Evolutionary conservation across 768 basidiomycete genomes (phyloP).

Genomic region (Xerocomellus intermedius): DNA sequence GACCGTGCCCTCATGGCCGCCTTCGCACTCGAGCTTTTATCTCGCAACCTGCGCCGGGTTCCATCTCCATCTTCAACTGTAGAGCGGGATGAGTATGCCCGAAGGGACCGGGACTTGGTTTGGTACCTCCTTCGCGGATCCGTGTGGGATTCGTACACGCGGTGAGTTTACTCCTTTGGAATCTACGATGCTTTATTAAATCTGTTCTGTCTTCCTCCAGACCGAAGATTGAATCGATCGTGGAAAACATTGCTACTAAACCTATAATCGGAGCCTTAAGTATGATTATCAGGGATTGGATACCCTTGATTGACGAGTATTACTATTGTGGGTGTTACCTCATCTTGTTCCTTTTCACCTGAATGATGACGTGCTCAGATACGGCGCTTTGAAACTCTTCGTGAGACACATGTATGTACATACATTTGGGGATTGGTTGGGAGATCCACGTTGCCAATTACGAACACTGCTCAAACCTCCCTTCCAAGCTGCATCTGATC

Average conservation of each 20-base stretch:
- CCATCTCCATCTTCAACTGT: slow-evolving; percentile 60
- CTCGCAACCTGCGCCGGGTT: slow-evolving; percentile 69
- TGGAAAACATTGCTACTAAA: slow-evolving; percentile 48
- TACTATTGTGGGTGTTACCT: slow-evolving; percentile 72
- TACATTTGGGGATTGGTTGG: neutral
- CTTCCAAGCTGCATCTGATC: neutral
- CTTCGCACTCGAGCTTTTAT: slow-evolving; percentile 67
- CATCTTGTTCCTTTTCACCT: neutral
- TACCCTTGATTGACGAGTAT: slow-evolving; percentile 86
- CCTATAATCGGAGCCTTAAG: slow-evolving; percentile 70
- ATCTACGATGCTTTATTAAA: neutral
- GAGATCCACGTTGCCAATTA: slow-evolving; percentile 1
- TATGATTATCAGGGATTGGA: slow-evolving; percentile 77
- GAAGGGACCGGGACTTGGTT: slow-evolving; percentile 75
- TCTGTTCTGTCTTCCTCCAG: slow-evolving; percentile 37
- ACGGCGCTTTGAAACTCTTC: slow-evolving; percentile 41
- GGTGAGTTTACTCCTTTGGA: slow-evolving; percentile 40
- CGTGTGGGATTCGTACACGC: slow-evolving; percentile 79
- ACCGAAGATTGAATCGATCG: slow-evolving; percentile 70
- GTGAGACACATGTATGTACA: slow-evolving; percentile 3
- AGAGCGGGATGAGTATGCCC: slow-evolving; percentile 77
- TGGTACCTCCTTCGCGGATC: slow-evolving; percentile 87
- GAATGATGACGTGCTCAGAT: slow-evolving; percentile 28
- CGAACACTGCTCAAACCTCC: neutral
- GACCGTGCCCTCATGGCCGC: slow-evolving; percentile 64